A percentile compares a stretch with the other conserved stretches of the same genome.
Conservation (phyloP, 768 basidiomycete species). For the Leucosporidium creatinivorum region DNA sequence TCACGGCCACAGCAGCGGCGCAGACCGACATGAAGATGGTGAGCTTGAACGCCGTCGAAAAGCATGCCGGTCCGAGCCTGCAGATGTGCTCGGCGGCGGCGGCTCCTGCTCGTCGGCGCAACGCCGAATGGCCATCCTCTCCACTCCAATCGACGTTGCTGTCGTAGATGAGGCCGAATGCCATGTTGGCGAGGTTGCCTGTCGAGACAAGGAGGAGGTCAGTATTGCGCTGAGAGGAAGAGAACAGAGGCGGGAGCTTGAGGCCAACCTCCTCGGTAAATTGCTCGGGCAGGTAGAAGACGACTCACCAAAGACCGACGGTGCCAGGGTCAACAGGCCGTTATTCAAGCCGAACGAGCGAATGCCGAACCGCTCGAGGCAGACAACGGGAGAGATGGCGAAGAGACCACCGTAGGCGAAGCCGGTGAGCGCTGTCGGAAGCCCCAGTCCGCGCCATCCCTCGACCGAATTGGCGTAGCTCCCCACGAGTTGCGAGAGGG, state of each 20-base stretch:
- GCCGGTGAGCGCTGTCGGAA: conserved; percentile 9
- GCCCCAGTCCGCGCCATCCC: background rate
- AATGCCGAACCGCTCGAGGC: conserved; percentile 26
- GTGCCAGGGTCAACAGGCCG: conserved; percentile 4
- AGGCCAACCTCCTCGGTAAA: too few species aligned
- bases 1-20: conserved; percentile 8
- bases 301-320: conserved; percentile 15
- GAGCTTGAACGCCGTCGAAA: conserved; percentile 10
- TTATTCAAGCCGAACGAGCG: conserved; percentile 8
- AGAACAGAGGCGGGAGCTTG: too few species aligned
- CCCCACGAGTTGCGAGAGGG: conserved; percentile 18
- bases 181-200: background rate
- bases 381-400: conserved; percentile 11
- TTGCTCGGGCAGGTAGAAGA: too few species aligned
- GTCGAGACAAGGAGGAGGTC: background rate
- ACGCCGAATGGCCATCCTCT: background rate
- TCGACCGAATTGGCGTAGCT: background rate
- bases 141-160: conserved; percentile 4
- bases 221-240: too few species aligned
- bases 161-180: conserved; percentile 18
- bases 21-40: conserved; percentile 16
- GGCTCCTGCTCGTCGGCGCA: background rate
- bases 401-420: conserved; percentile 26
- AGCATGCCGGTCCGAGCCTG: conserved; percentile 20
- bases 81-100: conserved; percentile 9